These are phyloP conservation scores for Penicillium sp. DNA, from an alignment of 2,329 filamentous ascomycete species.

Conservation along the genomic window DNA sequence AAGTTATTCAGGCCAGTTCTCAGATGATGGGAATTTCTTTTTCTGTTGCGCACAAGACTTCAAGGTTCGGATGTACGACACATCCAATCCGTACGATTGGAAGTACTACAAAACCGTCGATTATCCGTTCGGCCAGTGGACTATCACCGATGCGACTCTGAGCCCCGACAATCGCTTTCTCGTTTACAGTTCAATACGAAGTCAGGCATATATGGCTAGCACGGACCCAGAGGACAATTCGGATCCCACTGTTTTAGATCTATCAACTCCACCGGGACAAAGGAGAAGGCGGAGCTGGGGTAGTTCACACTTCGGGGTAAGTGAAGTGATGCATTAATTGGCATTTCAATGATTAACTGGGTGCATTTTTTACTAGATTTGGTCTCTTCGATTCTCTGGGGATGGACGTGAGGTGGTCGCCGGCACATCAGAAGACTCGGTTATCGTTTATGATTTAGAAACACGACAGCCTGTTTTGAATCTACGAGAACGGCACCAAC, in stretches of 20 bases:
- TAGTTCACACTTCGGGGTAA: constrained; percentile 44
- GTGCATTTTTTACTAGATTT: constrained; percentile 56
- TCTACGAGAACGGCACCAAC: constrained; percentile 69
- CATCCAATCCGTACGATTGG: constrained; percentile 92
- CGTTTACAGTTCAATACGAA: constrained; percentile 86
- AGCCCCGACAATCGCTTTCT: constrained; percentile 90
- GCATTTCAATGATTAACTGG: constrained; percentile 9
- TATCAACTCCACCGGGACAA: constrained; percentile 53
- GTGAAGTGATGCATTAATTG: constrained; percentile 9
- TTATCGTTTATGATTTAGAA: constrained; percentile 92
- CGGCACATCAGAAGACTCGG: constrained; percentile 73
- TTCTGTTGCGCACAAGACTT: constrained; percentile 91
- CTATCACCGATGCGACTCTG: constrained; percentile 86
- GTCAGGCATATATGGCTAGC: constrained; percentile 76
- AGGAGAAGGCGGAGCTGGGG: constrained; percentile 34
- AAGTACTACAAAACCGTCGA: constrained; percentile 87
- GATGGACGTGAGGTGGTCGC: constrained; percentile 89
- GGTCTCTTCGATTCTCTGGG: constrained; percentile 88
- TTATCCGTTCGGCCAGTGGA: constrained; percentile 90
- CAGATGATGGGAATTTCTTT: constrained; percentile 95
- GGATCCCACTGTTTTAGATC: constrained; percentile 76
- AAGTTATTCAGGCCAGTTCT: constrained; percentile 95
- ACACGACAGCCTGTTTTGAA: constrained; percentile 69
- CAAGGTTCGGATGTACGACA: constrained; percentile 95
- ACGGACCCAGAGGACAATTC: constrained; percentile 80